Evolutionary conservation across 1,284 basidiomycete genomes (phyloP), one percentile per base, ranked within the genome.

Genomic region (Prillingera fragicola): DNA sequence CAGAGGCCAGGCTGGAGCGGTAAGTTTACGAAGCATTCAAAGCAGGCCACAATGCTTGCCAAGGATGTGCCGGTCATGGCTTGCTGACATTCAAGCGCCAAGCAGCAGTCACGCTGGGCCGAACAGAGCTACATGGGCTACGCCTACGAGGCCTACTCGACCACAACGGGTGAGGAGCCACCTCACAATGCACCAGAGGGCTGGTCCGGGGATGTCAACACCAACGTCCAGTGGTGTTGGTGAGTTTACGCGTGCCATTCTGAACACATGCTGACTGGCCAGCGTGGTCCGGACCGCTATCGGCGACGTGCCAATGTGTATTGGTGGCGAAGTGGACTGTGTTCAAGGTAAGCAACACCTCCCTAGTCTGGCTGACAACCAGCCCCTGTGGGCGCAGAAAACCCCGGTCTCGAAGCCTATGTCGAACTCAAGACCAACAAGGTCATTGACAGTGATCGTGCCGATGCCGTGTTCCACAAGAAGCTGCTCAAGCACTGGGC

Each of bases 311-410:
- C 78, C 89, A n/a, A 73, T 95, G 36, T 75, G 94, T 41, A 80
- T 96, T 25, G 92, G 91, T 0, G 94, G 94, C 12, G 92, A 97
- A 70, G 92, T 96, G 1, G 92, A 98, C 67, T 96, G 92, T 60
- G 83, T 94, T 14, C 74, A 80, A 62, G 84, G 86, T 87, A 48
- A 50, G 77, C n/a, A 15, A 17, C 37, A 25, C 1, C 10, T 33
- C 10, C 17, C 10, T 25, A 29, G 28, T 8, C 24, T 15, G 9
- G 44, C 38, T 48, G 23, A 57, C 39, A 22, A 12, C 1, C 38
- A 60, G 61, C 56, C 4, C 43, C 48, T 15, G 33, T 38, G 27
- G 51, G 56, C n/a, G 26, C 29, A 15, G 50, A 56, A 1, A 56
- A 69, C 50, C 67, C 67, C 3, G 67, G 67, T 1, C 60, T 69